phyloP scores from a whole-genome alignment of 208 protist species.

The Trypanosoma brucei region DNA sequence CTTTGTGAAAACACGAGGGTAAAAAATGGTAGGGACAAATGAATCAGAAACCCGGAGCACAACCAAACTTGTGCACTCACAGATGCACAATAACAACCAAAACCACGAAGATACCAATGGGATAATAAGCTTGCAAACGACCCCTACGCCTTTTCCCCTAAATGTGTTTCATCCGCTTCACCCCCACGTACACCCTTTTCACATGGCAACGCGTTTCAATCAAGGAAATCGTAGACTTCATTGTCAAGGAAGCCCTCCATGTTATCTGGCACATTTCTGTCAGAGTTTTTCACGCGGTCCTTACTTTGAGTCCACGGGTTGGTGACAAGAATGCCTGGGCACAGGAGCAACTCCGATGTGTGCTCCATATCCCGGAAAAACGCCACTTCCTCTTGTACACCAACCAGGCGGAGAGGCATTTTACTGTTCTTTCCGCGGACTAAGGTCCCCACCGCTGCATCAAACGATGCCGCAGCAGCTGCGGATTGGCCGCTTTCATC shows the following conservation, averaged over 20 bases:
- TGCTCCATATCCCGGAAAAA: constrained; percentile 28
- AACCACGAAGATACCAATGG: too few species aligned
- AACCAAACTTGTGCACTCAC: too few species aligned
- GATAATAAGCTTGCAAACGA: too few species aligned
- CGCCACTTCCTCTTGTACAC: constrained; percentile 42
- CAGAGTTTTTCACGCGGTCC: not conserved
- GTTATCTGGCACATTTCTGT: not conserved
- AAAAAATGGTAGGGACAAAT: not conserved
- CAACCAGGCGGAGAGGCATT: constrained; percentile 41
- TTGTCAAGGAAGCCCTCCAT: constrained; percentile 5
- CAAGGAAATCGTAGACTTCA: constrained; percentile 18
- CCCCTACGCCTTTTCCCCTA: too few species aligned
- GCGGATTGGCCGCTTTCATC: constrained; percentile 72
- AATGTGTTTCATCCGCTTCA: too few species aligned
- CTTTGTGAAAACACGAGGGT: not conserved
- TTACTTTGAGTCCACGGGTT: constrained; percentile 4
- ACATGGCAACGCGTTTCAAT: constrained; percentile 8
- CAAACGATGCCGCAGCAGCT: constrained; percentile 35
- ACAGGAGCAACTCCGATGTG: constrained; percentile 10
- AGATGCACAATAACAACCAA: too few species aligned
- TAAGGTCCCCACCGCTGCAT: constrained; percentile 31
- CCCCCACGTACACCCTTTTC: too few species aligned
- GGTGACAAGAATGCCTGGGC: constrained; percentile 9
- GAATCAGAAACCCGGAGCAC: not conserved
- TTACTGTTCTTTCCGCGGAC: constrained; percentile 13